Conservation (phyloP, 768 basidiomycete species). For the Mycena filopes region DNA sequence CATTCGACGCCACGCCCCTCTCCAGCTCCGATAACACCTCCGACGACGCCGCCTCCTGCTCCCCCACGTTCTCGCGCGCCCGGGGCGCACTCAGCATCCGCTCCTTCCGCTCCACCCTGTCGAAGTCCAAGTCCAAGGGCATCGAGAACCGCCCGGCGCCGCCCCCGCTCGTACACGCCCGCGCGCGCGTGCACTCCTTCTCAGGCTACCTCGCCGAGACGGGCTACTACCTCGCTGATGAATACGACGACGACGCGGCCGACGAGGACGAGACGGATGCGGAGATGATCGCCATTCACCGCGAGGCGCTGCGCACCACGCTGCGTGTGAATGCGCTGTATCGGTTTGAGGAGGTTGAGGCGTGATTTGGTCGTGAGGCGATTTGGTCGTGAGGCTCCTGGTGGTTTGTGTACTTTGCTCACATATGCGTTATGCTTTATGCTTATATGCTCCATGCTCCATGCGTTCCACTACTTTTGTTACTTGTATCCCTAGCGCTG, state of each 20-base stretch:
- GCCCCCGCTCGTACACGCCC: not conserved
- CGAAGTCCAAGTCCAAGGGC: not conserved
- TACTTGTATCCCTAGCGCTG: no score
- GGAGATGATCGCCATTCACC: conserved; percentile 4
- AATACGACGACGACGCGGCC: not conserved
- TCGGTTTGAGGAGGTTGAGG: not conserved
- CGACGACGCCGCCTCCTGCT: not conserved
- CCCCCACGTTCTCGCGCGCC: not conserved
- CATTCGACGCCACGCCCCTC: not conserved
- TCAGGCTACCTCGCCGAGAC: conserved; percentile 12
- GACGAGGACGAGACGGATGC: conserved; percentile 20
- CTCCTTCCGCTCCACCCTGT: conserved; percentile 12
- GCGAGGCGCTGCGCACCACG: not conserved
- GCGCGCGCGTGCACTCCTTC: conserved; percentile 16
- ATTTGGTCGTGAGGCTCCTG: no score
- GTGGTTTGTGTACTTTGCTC: no score
- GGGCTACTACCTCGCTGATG: not conserved
- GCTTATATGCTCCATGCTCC: no score
- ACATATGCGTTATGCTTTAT: no score
- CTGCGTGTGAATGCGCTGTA: not conserved
- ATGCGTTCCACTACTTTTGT: no score
- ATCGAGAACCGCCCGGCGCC: not conserved
- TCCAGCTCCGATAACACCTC: not conserved
- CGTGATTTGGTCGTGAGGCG: no score
- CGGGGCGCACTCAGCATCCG: conserved; percentile 18